Percentiles rank a stretch among this genome's conserved stretches.
Evolutionary conservation across 176 grass and related monocot species (phyloP).

Genomic region (Hordeum marinum): DNA sequence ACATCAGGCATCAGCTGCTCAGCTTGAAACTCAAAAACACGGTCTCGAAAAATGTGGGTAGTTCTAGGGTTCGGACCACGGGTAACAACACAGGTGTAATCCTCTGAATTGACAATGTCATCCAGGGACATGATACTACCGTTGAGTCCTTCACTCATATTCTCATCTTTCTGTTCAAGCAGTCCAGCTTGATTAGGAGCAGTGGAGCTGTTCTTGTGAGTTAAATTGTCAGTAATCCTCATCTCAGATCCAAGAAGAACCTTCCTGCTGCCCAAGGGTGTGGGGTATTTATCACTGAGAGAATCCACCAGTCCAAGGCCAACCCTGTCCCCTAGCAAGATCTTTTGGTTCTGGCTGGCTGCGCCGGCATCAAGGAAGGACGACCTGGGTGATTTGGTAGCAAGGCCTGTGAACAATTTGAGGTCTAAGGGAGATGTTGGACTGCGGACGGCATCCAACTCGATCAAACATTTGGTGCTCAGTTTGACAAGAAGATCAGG

Average conservation of each 20-base stretch:
- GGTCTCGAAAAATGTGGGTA: slow-evolving; percentile 53
- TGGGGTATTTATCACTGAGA: slow-evolving; percentile 41
- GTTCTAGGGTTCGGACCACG: slow-evolving; percentile 54
- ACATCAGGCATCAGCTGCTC: slow-evolving; percentile 32
- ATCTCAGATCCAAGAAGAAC: slow-evolving; percentile 59
- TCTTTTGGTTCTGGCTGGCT: slow-evolving; percentile 44
- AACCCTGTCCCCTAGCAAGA: slow-evolving; percentile 50
- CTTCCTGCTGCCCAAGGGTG: slow-evolving; percentile 38
- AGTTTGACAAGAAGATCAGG: slow-evolving; percentile 53
- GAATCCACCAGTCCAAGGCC: slow-evolving; percentile 53
- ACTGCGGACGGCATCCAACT: slow-evolving; percentile 53
- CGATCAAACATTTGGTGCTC: slow-evolving; percentile 52
- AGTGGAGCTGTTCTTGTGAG: slow-evolving; percentile 42
- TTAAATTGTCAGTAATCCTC: slow-evolving; percentile 46
- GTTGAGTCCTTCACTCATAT: slow-evolving; percentile 34
- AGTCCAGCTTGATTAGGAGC: slow-evolving; percentile 31
- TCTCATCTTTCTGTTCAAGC: slow-evolving; percentile 37
- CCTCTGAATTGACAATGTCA: slow-evolving; percentile 61
- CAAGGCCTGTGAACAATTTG: slow-evolving; percentile 53
- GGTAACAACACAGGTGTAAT: slow-evolving; percentile 57
- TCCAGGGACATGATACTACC: slow-evolving; percentile 53
- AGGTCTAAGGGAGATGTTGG: slow-evolving; percentile 67
- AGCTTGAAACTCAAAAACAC: slow-evolving; percentile 39
- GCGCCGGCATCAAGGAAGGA: slow-evolving; percentile 10
- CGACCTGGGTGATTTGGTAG: slow-evolving; percentile 53